These are phyloP conservation scores for Earliella scabrosa DNA, from an alignment of 1,284 basidiomycete species.

Conservation along the genomic window DNA sequence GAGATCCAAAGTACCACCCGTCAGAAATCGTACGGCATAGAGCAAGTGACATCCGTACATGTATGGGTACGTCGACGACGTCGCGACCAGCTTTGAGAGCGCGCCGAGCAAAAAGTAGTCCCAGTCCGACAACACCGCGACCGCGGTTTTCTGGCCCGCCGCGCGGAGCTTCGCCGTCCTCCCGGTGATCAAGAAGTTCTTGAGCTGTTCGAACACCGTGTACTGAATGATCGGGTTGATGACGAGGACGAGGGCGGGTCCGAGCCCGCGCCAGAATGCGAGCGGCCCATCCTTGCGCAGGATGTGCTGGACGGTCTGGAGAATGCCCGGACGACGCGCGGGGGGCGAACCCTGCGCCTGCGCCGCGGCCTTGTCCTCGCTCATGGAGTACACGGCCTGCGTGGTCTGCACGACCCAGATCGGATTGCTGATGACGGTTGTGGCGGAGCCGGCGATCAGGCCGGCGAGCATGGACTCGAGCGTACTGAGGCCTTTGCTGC, in stretches of 20 bases:
- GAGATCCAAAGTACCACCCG: neutral
- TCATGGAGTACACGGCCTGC: conserved; percentile 75
- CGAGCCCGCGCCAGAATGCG: conserved; percentile 95
- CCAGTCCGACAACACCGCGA: conserved; percentile 71
- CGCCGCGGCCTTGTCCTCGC: conserved; percentile 34
- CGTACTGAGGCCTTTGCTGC: conserved; percentile 76
- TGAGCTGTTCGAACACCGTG: conserved; percentile 87
- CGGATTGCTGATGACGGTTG: conserved; percentile 91
- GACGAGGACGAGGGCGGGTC: conserved; percentile 92
- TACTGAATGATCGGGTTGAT: conserved; percentile 95
- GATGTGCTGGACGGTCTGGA: conserved; percentile 77
- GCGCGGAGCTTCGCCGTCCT: conserved; percentile 59
- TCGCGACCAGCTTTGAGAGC: conserved; percentile 85
- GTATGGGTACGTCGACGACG: conserved; percentile 77
- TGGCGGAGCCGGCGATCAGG: conserved; percentile 85
- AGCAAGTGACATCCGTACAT: conserved; percentile 55
- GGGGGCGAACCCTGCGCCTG: conserved; percentile 28
- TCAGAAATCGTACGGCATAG: neutral
- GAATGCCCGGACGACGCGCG: conserved; percentile 64
- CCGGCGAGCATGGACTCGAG: conserved; percentile 91
- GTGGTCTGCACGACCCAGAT: conserved; percentile 97
- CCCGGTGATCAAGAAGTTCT: conserved; percentile 72
- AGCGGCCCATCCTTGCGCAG: conserved; percentile 76
- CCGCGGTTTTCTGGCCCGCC: conserved; percentile 42
- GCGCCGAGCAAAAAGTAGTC: conserved; percentile 92